These are phyloP conservation scores for Fusarium coffeatum DNA, from an alignment of 2,329 filamentous ascomycete species.

Conservation along the genomic window DNA sequence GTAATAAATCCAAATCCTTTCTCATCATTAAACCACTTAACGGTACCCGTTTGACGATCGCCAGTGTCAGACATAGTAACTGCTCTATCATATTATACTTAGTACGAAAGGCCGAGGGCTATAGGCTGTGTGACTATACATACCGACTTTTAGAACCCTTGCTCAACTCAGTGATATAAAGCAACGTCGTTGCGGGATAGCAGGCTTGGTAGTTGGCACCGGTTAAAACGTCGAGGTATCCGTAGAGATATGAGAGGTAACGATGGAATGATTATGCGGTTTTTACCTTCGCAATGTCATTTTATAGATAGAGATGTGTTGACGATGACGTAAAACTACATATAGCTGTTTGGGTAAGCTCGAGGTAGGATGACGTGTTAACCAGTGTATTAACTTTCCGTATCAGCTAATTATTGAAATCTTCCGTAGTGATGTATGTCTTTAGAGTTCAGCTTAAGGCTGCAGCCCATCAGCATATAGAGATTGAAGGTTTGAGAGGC, in stretches of 20 bases:
- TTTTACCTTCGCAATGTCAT: neutral
- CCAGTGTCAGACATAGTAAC: neutral
- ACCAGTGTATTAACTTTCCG: fast-evolving
- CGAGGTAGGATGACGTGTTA: neutral
- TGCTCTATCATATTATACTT: neutral
- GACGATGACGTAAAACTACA: neutral
- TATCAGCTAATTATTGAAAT: neutral
- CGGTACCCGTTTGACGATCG: fast-evolving
- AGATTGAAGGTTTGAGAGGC: neutral
- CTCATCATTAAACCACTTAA: neutral
- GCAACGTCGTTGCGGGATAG: fast-evolving
- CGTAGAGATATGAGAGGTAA: neutral
- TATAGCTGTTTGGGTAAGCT: neutral
- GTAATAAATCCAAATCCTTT: neutral
- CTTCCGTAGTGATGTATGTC: neutral
- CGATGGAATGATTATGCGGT: neutral
- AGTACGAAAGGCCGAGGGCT: neutral
- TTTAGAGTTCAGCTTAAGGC: neutral
- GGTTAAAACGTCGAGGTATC: neutral
- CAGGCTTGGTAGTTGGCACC: neutral
- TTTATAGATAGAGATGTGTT: neutral
- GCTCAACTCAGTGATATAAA: fast-evolving
- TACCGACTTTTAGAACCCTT: neutral
- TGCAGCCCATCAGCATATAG: neutral
- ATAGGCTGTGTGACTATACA: neutral